These are phyloP conservation scores for Xylariaceae sp. DNA, from an alignment of 2,329 filamentous ascomycete genomes.

Conservation along the genomic window DNA sequence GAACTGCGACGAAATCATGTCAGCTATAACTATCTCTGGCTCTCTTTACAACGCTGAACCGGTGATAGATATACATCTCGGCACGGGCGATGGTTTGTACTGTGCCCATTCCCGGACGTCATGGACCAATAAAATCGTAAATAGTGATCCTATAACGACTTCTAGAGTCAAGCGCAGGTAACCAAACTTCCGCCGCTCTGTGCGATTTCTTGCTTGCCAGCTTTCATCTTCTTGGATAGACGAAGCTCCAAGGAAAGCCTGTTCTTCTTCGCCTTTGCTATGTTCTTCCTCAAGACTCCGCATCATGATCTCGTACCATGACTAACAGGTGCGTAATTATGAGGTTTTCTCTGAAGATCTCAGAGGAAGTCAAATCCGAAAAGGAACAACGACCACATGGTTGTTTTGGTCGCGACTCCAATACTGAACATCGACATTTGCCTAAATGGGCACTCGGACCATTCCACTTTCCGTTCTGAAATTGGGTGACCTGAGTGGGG, in stretches of 20 bases:
- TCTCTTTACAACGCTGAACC: not conserved
- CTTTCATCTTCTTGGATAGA: slow-evolving; percentile 10
- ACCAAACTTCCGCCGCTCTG: slow-evolving; percentile 6
- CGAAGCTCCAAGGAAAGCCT: slow-evolving; percentile 28
- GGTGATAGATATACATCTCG: slow-evolving; percentile 26
- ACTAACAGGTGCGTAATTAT: not conserved
- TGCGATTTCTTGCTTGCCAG: slow-evolving; percentile 12
- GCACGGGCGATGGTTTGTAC: slow-evolving; percentile 28
- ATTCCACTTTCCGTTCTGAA: not conserved
- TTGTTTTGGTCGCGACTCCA: not conserved
- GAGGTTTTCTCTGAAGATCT: not conserved
- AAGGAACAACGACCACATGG: not conserved
- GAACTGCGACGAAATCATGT: slow-evolving; percentile 25
- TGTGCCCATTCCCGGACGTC: slow-evolving; percentile 16
- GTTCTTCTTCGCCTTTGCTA: slow-evolving; percentile 26
- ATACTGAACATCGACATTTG: not conserved
- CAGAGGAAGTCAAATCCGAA: not conserved
- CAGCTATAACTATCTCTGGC: not conserved
- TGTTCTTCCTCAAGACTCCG: slow-evolving; percentile 20
- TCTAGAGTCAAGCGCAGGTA: slow-evolving; percentile 32
- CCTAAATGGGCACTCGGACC: not conserved
- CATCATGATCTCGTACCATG: slow-evolving; percentile 13
- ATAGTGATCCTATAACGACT: slow-evolving; percentile 29
- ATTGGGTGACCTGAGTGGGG: not conserved
- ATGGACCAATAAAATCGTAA: slow-evolving; percentile 25